Conservation (phyloP, 768 basidiomycete genomes). For the Tricholoma bakamatsutake region DNA sequence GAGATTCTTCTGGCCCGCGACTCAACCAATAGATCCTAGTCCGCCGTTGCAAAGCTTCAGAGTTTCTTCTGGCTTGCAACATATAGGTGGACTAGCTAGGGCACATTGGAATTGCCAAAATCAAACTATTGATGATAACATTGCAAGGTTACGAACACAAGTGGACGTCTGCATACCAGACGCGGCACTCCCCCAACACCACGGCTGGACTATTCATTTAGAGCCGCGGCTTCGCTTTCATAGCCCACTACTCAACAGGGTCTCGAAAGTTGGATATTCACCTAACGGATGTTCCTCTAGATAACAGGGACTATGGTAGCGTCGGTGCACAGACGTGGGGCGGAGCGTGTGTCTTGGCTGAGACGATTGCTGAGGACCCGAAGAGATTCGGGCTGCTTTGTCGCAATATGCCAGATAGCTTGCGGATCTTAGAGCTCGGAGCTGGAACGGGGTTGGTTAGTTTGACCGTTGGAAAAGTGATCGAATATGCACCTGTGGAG, state of each 20-base stretch:
- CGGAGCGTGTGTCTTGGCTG: constrained; percentile 73
- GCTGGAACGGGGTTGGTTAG: constrained; percentile 83
- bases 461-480: constrained; percentile 46
- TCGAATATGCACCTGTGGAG: constrained; percentile 17
- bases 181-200: too few relatives aligned
- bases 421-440: constrained; percentile 71
- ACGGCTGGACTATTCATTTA: too few relatives aligned
- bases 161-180: too few relatives aligned
- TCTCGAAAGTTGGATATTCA: constrained; percentile 27
- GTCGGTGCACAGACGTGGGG: constrained; percentile 92
- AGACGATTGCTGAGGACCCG: constrained; percentile 60
- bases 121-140: too few relatives aligned
- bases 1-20: too few relatives aligned
- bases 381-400: constrained; percentile 37
- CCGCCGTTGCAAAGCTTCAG: too few relatives aligned
- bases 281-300: constrained; percentile 64
- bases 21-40: too few relatives aligned
- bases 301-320: constrained; percentile 62
- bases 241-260: constrained; percentile 9
- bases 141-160: too few relatives aligned
- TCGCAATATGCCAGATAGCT: neutral
- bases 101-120: too few relatives aligned
- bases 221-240: constrained; percentile 51
- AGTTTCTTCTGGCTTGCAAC: too few relatives aligned
- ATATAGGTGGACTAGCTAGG: too few relatives aligned